Evolutionary conservation across 345 rosid genomes (phyloP), one percentile per base, ranked within the genome.

Genomic region (Populus davidiana): DNA sequence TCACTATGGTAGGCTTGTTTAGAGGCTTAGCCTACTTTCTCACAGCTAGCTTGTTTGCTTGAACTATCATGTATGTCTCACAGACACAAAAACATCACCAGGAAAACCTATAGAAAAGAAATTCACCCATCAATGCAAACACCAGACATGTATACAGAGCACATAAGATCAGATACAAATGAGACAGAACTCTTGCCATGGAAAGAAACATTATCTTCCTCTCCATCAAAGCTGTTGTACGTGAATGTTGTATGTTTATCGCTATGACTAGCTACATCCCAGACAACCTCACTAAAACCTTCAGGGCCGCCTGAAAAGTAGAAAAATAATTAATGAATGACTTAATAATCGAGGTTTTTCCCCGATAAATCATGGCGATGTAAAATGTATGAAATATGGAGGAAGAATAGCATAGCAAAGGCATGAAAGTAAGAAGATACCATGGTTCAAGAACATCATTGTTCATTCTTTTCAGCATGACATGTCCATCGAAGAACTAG

Each of bases 201-300:
- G 49, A 44, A 44, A 56, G 63, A 56, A 56, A 56, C 63, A 3
- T 56, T 77, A 91, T 98, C 98, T 86, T 93, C 77, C 82, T 95
- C 93, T 4, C 92, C 93, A 76, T 96, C 87, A 67, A 73, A 79
- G 75, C 97, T 93, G 36, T 87, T 33, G 71, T 91, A 91, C n/a
- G 80, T 85, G 79, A 86, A 88, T 49, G 97, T 87, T 35, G 86
- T 77, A 6, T 86, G 93, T 70, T 88, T 81, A 27, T 76, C 72
- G 36, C 79, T 72, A 66, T 88, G 83, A 33, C 81, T 86, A 8
- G 77, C 5, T 23, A 90, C 90, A n/a, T 75, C 79, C 98, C 98
- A 95, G 36, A 84, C 50, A 73, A 90, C 96, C 61, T 91, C 90
- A 35, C 86, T 61, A 14, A 87, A 92, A n/a, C 97, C 97, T 77